Conservation (phyloP, 495 filamentous ascomycete species). For the Aspergillus wentii region DNA sequence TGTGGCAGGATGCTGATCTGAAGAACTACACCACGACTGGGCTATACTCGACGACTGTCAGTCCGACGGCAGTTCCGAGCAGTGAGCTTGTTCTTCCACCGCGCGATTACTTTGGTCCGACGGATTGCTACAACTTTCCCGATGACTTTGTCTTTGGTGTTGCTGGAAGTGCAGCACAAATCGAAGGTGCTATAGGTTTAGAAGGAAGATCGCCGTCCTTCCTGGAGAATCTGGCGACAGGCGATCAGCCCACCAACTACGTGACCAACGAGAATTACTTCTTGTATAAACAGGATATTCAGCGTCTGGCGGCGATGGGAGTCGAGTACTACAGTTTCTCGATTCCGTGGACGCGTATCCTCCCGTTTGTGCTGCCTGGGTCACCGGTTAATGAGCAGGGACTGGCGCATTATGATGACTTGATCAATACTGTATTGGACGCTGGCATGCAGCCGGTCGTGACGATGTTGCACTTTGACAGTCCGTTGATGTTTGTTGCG, state of each 20-base stretch:
- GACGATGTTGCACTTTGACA: constrained; percentile 40
- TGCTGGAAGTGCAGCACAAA: constrained; percentile 45
- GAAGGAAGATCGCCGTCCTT: constrained; percentile 38
- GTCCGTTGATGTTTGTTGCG: constrained; percentile 23
- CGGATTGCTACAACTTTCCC: constrained; percentile 29
- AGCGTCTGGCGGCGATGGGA: constrained; percentile 41
- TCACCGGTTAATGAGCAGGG: constrained; percentile 39
- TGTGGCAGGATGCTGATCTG: constrained; percentile 23
- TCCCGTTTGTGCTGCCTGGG: constrained; percentile 37
- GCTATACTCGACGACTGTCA: constrained; percentile 27
- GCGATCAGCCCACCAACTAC: constrained; percentile 21
- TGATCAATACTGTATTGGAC: constrained; percentile 37
- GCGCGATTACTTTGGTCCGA: constrained; percentile 21
- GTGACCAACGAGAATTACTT: constrained; percentile 46
- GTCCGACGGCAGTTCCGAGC: constrained; percentile 27
- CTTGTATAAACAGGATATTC: constrained; percentile 49
- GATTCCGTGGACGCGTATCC: constrained; percentile 40
- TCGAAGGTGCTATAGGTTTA: constrained; percentile 41
- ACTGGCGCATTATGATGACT: constrained; percentile 41
- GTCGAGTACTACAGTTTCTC: constrained; percentile 45
- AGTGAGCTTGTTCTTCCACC: constrained; percentile 33
- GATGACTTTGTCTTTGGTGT: constrained; percentile 48
- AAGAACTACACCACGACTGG: constrained; percentile 24
- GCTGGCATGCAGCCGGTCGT: constrained; percentile 38
- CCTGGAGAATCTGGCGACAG: constrained; percentile 27